Conservation (phyloP, 345 rosid genomes). For the Eutrema heterophyllum region DNA sequence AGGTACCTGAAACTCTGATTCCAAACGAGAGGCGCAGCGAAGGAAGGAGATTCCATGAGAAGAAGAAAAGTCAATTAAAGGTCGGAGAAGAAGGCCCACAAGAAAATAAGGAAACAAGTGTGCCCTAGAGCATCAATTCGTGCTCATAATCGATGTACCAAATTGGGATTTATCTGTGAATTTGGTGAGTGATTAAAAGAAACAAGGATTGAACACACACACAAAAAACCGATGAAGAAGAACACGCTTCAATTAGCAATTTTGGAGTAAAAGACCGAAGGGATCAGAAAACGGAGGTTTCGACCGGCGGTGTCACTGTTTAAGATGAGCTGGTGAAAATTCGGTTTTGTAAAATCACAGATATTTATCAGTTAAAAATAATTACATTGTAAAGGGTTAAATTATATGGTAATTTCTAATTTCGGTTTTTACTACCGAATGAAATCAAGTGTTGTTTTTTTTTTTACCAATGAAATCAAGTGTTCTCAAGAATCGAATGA, state of each 20-base stretch:
- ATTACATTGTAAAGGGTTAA: too few species aligned
- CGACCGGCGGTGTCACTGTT: slow-evolving; percentile 24
- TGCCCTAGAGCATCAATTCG: slow-evolving; percentile 21
- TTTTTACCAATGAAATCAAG: too few species aligned
- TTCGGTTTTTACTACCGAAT: too few species aligned
- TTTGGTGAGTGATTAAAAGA: neutral
- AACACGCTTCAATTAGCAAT: neutral
- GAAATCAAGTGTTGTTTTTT: too few species aligned
- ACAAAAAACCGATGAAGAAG: neutral
- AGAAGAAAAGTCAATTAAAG: slow-evolving; percentile 7
- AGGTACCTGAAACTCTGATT: slow-evolving; percentile 27
- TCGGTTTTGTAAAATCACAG: neutral
- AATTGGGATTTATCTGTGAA: neutral
- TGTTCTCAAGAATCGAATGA: too few species aligned
- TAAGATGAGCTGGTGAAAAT: slow-evolving; percentile 1
- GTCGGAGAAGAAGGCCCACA: slow-evolving; percentile 18
- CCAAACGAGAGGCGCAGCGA: slow-evolving; percentile 20
- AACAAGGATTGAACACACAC: neutral
- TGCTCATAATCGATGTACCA: slow-evolving; percentile 13
- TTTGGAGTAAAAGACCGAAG: neutral
- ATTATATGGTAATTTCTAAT: too few species aligned
- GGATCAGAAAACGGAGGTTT: slow-evolving; percentile 10
- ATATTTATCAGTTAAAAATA: neutral
- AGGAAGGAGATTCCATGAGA: slow-evolving; percentile 18
- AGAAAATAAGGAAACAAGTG: neutral